A percentile compares a stretch with the other conserved stretches of the same genome.
phyloP scores from a whole-genome alignment of 164 flowering plant species.

The Stephania cephalantha region DNA sequence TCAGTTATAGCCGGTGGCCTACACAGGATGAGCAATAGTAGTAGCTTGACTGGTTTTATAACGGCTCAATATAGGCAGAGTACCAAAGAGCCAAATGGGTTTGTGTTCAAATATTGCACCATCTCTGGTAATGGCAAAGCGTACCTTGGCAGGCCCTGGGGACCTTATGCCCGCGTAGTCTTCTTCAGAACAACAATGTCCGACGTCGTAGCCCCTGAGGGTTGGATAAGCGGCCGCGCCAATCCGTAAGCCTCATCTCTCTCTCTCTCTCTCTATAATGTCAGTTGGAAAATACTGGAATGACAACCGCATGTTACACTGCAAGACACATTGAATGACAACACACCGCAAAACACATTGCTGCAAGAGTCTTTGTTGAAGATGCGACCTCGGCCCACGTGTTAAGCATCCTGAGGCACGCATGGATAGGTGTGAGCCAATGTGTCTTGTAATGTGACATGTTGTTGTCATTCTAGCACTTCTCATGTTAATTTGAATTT shows the following conservation, averaged over 20 bases:
- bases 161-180: conserved; percentile 4
- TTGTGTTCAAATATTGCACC: conserved; percentile 4
- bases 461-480: too few relatives aligned
- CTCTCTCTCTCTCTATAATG: not conserved
- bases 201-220: not conserved
- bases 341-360: too few relatives aligned
- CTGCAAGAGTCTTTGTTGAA: too few relatives aligned
- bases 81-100: not conserved
- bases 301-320: too few relatives aligned
- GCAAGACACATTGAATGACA: too few relatives aligned
- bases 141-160: conserved; percentile 6
- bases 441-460: too few relatives aligned
- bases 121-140: not conserved
- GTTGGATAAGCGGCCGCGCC: not conserved
- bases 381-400: too few relatives aligned
- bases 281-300: too few relatives aligned
- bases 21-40: not conserved
- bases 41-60: conserved; percentile 3
- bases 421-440: too few relatives aligned
- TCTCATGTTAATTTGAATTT: not conserved
- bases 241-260: not conserved
- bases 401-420: too few relatives aligned
- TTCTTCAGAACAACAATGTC: not conserved
- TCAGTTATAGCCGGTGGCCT: not conserved
- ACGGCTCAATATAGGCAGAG: conserved; percentile 1